A percentile compares a stretch with the other conserved stretches of the same genome.
Evolutionary conservation across 768 basidiomycete genomes (phyloP).

Genomic region (Chalciporus chontae): DNA sequence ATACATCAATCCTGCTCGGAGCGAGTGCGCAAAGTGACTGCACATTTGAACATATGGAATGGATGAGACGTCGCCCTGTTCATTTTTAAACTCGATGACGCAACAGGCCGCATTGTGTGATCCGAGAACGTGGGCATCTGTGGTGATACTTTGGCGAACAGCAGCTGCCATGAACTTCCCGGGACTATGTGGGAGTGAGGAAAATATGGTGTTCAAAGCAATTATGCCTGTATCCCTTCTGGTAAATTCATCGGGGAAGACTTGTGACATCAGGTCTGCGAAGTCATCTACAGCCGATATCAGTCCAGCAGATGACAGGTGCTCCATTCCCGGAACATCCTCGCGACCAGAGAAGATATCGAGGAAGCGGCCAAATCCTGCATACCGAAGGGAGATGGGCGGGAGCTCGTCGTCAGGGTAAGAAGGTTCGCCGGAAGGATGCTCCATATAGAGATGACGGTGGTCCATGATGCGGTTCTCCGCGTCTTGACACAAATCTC

Average conservation of each 20-base stretch:
- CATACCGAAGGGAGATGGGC: not conserved
- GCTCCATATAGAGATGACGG: too few species aligned
- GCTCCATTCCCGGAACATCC: not conserved
- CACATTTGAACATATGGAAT: not conserved
- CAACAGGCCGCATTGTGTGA: not conserved
- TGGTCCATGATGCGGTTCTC: too few species aligned
- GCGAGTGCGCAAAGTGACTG: not conserved
- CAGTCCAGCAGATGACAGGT: not conserved
- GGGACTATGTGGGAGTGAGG: not conserved
- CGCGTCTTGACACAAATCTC: not conserved
- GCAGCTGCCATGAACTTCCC: not conserved
- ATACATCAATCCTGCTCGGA: not conserved
- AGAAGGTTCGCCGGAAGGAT: too few species aligned
- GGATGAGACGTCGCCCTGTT: not conserved
- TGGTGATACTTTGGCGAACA: not conserved
- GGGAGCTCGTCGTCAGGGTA: not conserved
- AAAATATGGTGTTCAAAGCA: not conserved
- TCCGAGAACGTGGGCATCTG: not conserved
- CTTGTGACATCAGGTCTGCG: not conserved
- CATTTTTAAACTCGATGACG: not conserved
- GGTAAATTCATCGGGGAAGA: not conserved
- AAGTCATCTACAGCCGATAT: not conserved
- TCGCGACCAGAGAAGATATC: not conserved
- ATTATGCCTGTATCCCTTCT: not conserved
- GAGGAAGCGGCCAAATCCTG: not conserved